Percentiles rank a stretch among this genome's conserved stretches.
These are phyloP conservation scores for Taphrina sp. DNA, from an alignment of 1,139 yeast genomes.

Conservation along the genomic window DNA sequence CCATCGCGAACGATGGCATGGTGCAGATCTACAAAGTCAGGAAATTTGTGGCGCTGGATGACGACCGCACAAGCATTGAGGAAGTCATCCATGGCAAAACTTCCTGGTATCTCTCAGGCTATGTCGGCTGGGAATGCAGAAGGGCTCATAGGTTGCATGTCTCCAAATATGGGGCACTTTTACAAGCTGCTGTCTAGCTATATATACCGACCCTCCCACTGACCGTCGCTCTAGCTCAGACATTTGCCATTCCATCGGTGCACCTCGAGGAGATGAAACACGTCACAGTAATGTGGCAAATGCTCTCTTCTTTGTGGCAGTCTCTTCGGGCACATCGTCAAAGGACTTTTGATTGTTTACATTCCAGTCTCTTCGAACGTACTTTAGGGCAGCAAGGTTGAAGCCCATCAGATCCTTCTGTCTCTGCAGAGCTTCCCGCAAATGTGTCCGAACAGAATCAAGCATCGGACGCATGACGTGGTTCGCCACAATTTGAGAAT, in stretches of 20 bases:
- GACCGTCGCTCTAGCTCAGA: too few relatives aligned
- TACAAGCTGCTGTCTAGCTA: not conserved
- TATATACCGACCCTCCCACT: too few relatives aligned
- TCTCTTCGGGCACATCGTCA: constrained; percentile 59
- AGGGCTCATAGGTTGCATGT: constrained; percentile 19
- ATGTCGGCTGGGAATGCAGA: constrained; percentile 24
- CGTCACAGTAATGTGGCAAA: constrained; percentile 44
- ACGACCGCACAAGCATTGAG: not conserved
- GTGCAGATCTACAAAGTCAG: constrained; percentile 19
- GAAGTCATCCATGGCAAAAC: constrained; percentile 20
- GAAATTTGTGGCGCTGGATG: not conserved
- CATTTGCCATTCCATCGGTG: too few relatives aligned
- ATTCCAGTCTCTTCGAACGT: constrained; percentile 75
- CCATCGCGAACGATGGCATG: constrained; percentile 16
- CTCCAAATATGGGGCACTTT: constrained; percentile 6
- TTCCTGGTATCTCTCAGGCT: constrained; percentile 7
- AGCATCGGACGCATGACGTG: constrained; percentile 45
- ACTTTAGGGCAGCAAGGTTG: constrained; percentile 79
- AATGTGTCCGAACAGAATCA: constrained; percentile 43
- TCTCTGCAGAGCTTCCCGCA: constrained; percentile 50
- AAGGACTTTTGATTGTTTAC: constrained; percentile 70
- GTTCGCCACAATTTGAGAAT: constrained; percentile 59
- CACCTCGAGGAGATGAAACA: not conserved
- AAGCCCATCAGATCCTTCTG: constrained; percentile 70
- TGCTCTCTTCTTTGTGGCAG: constrained; percentile 68